A percentile compares a stretch with the other conserved stretches of the same genome.
Evolutionary conservation across 176 grass and related monocot species (phyloP).

Genomic region (Poa pratensis): DNA sequence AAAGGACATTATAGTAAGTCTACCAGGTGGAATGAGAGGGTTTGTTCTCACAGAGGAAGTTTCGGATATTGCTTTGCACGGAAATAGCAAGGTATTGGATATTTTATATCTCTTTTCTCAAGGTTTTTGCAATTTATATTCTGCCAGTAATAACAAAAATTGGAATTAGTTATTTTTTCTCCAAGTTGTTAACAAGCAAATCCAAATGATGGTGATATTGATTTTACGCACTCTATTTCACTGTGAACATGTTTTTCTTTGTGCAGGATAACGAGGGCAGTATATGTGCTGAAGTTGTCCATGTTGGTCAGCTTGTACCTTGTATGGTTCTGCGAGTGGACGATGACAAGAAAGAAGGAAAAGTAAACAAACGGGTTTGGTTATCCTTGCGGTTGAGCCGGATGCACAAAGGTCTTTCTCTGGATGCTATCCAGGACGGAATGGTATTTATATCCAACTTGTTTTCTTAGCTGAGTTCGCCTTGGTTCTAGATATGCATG

Average conservation of each 20-base stretch:
- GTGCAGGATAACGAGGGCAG: constrained; percentile 70
- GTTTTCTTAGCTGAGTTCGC: neutral
- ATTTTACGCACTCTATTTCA: constrained; percentile 30
- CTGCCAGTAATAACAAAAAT: constrained; percentile 2
- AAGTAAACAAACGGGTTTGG: constrained; percentile 80
- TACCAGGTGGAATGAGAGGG: constrained; percentile 91
- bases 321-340: constrained; percentile 82
- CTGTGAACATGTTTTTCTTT: constrained; percentile 13
- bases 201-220: constrained; percentile 20
- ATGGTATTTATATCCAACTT: constrained; percentile 65
- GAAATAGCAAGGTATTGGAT: constrained; percentile 53
- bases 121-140: constrained; percentile 7
- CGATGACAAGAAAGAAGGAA: constrained; percentile 90
- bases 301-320: constrained; percentile 80
- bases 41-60: constrained; percentile 85
- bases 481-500: constrained; percentile 11
- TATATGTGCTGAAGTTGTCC: constrained; percentile 68
- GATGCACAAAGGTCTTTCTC: constrained; percentile 80
- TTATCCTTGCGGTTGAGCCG: constrained; percentile 78
- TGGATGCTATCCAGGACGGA: constrained; percentile 91
- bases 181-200: constrained; percentile 14
- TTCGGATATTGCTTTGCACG: constrained; percentile 50
- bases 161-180: constrained; percentile 17
- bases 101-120: neutral
- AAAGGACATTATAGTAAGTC: constrained; percentile 85